phyloP scores from a whole-genome alignment of 495 filamentous ascomycete genomes.

The Neurospora terricola region DNA sequence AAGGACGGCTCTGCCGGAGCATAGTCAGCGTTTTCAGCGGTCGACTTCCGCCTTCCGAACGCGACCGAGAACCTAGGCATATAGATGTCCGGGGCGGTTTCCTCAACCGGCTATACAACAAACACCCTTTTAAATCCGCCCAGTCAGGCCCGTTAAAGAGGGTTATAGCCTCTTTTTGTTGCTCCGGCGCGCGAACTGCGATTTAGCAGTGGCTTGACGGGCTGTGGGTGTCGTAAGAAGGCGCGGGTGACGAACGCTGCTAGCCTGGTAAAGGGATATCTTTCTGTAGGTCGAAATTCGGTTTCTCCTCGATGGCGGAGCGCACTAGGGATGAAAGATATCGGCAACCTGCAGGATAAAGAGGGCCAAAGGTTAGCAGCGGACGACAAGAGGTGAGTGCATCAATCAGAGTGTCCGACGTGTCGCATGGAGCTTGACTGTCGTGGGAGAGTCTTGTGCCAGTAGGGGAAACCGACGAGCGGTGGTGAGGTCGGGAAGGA shows the following conservation, averaged over 20 bases:
- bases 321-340: not conserved
- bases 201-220: constrained; percentile 1
- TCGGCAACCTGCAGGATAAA: not conserved
- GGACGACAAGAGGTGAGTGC: not conserved
- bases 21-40: constrained; percentile 40
- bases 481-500: not conserved
- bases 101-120: constrained; percentile 5
- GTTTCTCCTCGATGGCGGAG: not conserved
- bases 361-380: not conserved
- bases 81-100: constrained; percentile 25
- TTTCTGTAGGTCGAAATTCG: not conserved
- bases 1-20: constrained; percentile 34
- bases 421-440: not conserved
- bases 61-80: constrained; percentile 45
- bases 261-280: not conserved
- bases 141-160: not conserved
- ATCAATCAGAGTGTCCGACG: constrained; percentile 4
- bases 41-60: constrained; percentile 41
- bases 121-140: constrained; percentile 9
- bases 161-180: not conserved
- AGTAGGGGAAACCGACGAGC: not conserved
- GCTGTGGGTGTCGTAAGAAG: not conserved
- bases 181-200: not conserved
- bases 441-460: not conserved
- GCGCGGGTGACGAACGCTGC: not conserved